phyloP scores from a whole-genome alignment of 2,329 filamentous ascomycete genomes.

The Dactylellina haptotyla region DNA sequence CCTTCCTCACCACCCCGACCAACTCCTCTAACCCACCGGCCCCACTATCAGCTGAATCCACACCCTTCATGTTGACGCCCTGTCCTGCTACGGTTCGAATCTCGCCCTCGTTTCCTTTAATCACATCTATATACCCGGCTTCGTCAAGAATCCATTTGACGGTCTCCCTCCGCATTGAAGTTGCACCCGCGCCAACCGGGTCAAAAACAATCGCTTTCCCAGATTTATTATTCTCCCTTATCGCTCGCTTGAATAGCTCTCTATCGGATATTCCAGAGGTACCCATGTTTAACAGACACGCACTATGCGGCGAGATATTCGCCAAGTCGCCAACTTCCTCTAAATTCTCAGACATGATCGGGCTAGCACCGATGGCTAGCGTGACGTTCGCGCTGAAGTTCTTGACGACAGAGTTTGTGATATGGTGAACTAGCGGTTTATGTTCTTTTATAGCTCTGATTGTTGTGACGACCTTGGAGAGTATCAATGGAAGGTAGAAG shows the following conservation, averaged over 20 bases:
- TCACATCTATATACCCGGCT: slow-evolving; percentile 79
- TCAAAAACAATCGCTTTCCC: slow-evolving; percentile 84
- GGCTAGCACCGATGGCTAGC: slow-evolving; percentile 82
- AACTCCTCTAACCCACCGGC: slow-evolving; percentile 69
- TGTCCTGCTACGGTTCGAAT: slow-evolving; percentile 77
- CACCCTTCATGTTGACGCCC: slow-evolving; percentile 76
- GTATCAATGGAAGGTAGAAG: slow-evolving; percentile 48
- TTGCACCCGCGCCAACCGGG: slow-evolving; percentile 90
- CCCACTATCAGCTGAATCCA: slow-evolving; percentile 73
- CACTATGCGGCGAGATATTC: slow-evolving; percentile 68
- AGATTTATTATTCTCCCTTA: slow-evolving; percentile 81
- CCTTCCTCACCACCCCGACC: slow-evolving; percentile 60
- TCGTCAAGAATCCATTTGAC: slow-evolving; percentile 75
- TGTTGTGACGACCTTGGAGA: slow-evolving; percentile 60
- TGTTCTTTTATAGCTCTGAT: slow-evolving; percentile 71
- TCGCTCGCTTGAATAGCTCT: slow-evolving; percentile 75
- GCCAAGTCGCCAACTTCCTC: slow-evolving; percentile 85
- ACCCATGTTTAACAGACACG: slow-evolving; percentile 92
- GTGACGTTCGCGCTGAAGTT: slow-evolving; percentile 94
- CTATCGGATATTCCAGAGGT: slow-evolving; percentile 77
- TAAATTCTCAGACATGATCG: slow-evolving; percentile 92
- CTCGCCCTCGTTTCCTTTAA: slow-evolving; percentile 94
- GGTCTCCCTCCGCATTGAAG: slow-evolving; percentile 75
- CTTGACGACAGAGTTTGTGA: slow-evolving; percentile 96
- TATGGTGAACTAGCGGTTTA: slow-evolving; percentile 87